These are phyloP conservation scores for Hypoxylon rubiginosum DNA, from an alignment of 2,329 filamentous ascomycete genomes.

Conservation along the genomic window DNA sequence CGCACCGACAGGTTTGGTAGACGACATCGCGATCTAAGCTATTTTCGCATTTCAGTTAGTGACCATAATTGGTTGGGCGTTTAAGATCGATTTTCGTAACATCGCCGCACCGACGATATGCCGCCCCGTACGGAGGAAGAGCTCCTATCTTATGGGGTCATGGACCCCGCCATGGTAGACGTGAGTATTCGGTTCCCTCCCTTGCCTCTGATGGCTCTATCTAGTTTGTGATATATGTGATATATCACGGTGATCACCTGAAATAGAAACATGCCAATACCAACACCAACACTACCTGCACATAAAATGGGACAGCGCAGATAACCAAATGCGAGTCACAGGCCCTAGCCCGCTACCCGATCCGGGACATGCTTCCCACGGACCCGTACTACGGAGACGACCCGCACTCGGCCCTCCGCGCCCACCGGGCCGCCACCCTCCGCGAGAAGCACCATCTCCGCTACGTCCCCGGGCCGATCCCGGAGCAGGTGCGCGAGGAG, in stretches of 20 bases:
- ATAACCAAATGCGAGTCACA: constrained; percentile 2
- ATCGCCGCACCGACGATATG: constrained; percentile 24
- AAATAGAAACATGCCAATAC: neutral
- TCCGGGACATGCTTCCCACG: neutral
- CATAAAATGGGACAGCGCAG: neutral
- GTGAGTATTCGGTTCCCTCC: constrained; percentile 30
- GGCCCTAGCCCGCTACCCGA: constrained; percentile 9
- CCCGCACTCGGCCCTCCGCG: constrained; percentile 38
- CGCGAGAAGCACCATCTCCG: constrained; percentile 49
- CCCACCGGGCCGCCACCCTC: constrained; percentile 45
- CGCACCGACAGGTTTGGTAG: neutral
- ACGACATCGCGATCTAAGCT: neutral
- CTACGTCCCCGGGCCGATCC: constrained; percentile 46
- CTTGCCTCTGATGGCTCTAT: neutral
- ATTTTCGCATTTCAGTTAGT: neutral
- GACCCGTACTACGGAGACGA: neutral
- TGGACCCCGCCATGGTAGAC: constrained; percentile 42
- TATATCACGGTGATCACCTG: neutral
- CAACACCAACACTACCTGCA: neutral
- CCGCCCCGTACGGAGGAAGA: constrained; percentile 42
- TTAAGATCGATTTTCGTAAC: neutral
- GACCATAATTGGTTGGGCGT: neutral
- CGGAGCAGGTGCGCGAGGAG: constrained; percentile 46
- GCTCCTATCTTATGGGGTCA: constrained; percentile 41
- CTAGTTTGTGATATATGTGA: neutral